Percentiles rank a stretch among this genome's conserved stretches.
Conservation (phyloP, 192 early-diverging fungal species). For the Gigaspora rosea region DNA sequence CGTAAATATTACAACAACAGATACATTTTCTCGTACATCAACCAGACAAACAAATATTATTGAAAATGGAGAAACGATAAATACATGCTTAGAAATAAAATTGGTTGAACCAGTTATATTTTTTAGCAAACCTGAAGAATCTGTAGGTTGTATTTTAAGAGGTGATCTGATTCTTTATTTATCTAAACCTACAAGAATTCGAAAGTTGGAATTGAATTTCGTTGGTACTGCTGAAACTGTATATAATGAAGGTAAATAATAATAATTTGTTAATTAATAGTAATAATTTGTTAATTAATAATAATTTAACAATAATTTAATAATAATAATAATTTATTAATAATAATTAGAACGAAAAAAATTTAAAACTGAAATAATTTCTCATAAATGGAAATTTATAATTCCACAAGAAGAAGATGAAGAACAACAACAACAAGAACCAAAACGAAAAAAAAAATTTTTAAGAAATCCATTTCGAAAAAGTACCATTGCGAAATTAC, state of each 20-base stretch:
- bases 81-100: slow-evolving; percentile 6
- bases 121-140: slow-evolving; percentile 23
- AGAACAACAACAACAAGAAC: neutral
- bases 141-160: slow-evolving; percentile 21
- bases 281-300: no score
- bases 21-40: no score
- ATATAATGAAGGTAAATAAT: neutral
- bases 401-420: neutral
- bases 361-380: neutral
- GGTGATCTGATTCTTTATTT: slow-evolving; percentile 13
- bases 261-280: no score
- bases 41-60: no score
- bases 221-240: neutral
- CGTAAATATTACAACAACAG: no score
- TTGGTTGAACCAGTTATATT: slow-evolving; percentile 20
- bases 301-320: no score
- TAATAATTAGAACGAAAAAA: no score
- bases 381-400: slow-evolving; percentile 12
- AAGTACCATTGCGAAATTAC: neutral
- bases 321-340: no score
- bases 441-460: neutral
- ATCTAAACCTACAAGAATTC: neutral
- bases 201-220: slow-evolving; percentile 14
- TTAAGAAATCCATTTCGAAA: neutral
- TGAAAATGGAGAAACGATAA: neutral